A percentile compares a stretch with the other conserved stretches of the same genome.
Conservation (phyloP, 371 early-diverging fungal species). For the Thermomucor indicae-seudaticae region DNA sequence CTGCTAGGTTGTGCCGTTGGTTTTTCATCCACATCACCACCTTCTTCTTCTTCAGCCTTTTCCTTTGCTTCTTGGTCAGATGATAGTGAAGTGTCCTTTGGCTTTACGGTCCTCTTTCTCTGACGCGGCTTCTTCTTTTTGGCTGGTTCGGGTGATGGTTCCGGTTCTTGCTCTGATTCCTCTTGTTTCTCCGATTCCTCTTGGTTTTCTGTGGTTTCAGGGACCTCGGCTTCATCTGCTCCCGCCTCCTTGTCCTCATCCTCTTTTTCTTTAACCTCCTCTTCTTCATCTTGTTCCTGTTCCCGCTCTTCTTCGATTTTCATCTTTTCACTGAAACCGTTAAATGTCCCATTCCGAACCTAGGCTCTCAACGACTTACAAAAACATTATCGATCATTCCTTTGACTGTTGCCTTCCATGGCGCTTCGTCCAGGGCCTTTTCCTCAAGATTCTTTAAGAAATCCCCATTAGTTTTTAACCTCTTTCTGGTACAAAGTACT, state of each 20-base stretch:
- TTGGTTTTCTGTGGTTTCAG: constrained; percentile 2
- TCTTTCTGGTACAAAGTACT: not conserved
- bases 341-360: not conserved
- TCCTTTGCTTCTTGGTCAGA: not conserved
- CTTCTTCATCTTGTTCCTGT: constrained; percentile 1
- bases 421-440: constrained; percentile 16
- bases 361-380: constrained; percentile 1
- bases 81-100: too few relatives aligned
- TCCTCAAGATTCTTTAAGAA: constrained; percentile 14
- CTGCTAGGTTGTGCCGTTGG: not conserved
- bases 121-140: not conserved
- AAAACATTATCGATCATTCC: constrained; percentile 19
- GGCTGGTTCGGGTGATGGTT: too few relatives aligned
- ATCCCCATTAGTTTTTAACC: not conserved
- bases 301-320: not conserved
- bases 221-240: not conserved
- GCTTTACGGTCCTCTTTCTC: not conserved
- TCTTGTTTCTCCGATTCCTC: not conserved
- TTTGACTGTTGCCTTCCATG: constrained; percentile 21
- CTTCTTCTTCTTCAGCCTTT: constrained; percentile 6
- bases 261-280: constrained; percentile 2
- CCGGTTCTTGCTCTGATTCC: constrained; percentile 1
- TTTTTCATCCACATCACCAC: not conserved
- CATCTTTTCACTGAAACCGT: not conserved
- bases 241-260: not conserved